Conservation (phyloP, 495 filamentous ascomycete genomes). For the Beverwykella pulmonaria region DNA sequence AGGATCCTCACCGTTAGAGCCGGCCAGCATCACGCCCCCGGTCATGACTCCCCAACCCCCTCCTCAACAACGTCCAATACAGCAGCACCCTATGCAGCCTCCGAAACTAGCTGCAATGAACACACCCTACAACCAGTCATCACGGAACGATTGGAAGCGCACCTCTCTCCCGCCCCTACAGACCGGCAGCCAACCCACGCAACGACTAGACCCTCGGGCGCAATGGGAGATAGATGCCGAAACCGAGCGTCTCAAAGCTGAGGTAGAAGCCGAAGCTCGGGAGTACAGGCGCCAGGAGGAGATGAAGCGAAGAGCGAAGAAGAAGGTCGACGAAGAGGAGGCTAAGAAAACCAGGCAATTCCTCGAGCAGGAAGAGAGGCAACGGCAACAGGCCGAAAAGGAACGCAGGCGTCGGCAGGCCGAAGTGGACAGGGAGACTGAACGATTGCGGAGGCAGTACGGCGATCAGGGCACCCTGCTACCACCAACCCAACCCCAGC, state of each 20-base stretch:
- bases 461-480: slow-evolving; percentile 52
- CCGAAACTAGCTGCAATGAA: slow-evolving; percentile 26
- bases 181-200: slow-evolving; percentile 31
- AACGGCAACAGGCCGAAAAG: slow-evolving; percentile 42
- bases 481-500: slow-evolving; percentile 16
- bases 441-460: slow-evolving; percentile 73
- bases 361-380: slow-evolving; percentile 67
- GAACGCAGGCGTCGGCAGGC: slow-evolving; percentile 65
- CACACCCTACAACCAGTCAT: slow-evolving; percentile 29
- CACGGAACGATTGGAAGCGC: slow-evolving; percentile 30
- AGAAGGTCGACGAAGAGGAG: slow-evolving; percentile 34
- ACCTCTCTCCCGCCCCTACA: slow-evolving; percentile 39
- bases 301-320: slow-evolving; percentile 16
- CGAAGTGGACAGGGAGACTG: slow-evolving; percentile 82
- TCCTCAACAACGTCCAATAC: slow-evolving; percentile 6
- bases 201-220: slow-evolving; percentile 54
- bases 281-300: slow-evolving; percentile 31
- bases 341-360: slow-evolving; percentile 23
- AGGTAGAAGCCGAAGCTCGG: slow-evolving; percentile 69
- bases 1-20: slow-evolving; percentile 26
- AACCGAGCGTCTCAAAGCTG: slow-evolving; percentile 61
- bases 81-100: slow-evolving; percentile 19
- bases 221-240: slow-evolving; percentile 66
- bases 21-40: slow-evolving; percentile 27
- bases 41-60: slow-evolving; percentile 26